Evolutionary conservation across 495 filamentous ascomycete species (phyloP), one percentile per base, ranked within the genome.

Genomic region (Hypoxylon trugodes): DNA sequence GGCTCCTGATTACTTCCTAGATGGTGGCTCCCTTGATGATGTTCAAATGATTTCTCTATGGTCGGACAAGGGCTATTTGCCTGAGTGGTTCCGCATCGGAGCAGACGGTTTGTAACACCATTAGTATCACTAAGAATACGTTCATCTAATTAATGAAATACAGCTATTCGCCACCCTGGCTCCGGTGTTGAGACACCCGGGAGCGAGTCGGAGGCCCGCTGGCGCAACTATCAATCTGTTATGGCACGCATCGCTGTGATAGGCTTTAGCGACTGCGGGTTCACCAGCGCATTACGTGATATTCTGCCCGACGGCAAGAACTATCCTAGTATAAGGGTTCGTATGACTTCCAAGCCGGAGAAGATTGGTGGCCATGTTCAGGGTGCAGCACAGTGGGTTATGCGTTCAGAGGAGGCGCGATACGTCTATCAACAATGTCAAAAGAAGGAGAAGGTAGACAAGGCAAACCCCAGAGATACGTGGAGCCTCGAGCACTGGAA

Each of bases 151-250:
- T 10, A 19, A n/a, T 21, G n/a, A n/a, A 15, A 12, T 50, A 19
- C 15, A 62, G 59, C 59, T 36, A 55, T 62, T 2, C 49, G 43
- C 32, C 26, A 62, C 21, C 35, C 49, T 6, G 50, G 42, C n/a
- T 62, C 59, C 1, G 59, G 35, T 18, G 15, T 62, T 13, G 59
- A 62, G 24, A 43, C 25, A 10, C 35, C 59, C 8, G 59, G 50
- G n/a, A 62, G 50, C 19, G 59, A 62, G 35, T 10, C 35, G 7
- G 59, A 62, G 36, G 10, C 21, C 33, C 59, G 59, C 6, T 62
- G 59, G 59, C 59, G 59, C 15, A 62, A 62, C 33, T 62, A 62
- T 24, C 59, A 62, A 12, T 62, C 59, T 28, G 5, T 42, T 28
- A 48, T 62, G 13, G 59, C 59, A 26, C 59, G 51, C 35, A 62